Evolutionary conservation across 1,284 basidiomycete species (phyloP).

Genomic region (Athelia sp.): DNA sequence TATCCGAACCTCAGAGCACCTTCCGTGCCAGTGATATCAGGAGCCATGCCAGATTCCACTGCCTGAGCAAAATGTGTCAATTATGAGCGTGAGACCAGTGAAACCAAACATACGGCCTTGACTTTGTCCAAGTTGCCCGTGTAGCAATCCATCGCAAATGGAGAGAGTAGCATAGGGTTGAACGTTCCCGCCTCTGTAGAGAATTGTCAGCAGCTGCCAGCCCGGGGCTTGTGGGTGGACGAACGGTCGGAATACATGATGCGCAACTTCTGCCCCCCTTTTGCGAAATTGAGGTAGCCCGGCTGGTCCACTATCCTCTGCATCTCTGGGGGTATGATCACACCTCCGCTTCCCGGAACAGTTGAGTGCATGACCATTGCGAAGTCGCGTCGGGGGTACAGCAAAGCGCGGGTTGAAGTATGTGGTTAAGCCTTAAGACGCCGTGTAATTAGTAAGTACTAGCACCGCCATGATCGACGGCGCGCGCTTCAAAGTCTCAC

Average conservation of each 20-base stretch:
- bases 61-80: constrained; percentile 20
- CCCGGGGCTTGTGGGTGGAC: constrained; percentile 5
- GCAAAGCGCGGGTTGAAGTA: too few relatives aligned
- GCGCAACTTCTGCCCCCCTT: constrained; percentile 31
- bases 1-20: constrained; percentile 45
- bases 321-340: constrained; percentile 19
- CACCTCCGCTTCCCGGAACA: constrained; percentile 2
- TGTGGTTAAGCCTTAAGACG: too few relatives aligned
- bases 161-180: constrained; percentile 25
- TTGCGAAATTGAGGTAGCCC: constrained; percentile 26
- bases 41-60: constrained; percentile 28
- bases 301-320: constrained; percentile 27
- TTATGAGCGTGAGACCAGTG: background rate
- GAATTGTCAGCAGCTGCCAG: constrained; percentile 1
- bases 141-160: constrained; percentile 34
- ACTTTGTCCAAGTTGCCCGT: constrained; percentile 27
- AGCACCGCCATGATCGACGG: too few relatives aligned
- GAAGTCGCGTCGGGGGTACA: too few relatives aligned
- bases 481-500: too few relatives aligned
- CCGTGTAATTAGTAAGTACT: too few relatives aligned
- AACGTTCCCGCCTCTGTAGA: constrained; percentile 20
- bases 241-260: constrained; percentile 32
- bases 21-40: constrained; percentile 37
- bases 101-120: constrained; percentile 12
- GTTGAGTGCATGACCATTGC: too few relatives aligned